Percentiles rank a stretch among this genome's conserved stretches.
Conservation (phyloP, 805 yeast genomes). For the Cyberlindnera misumaiensis region DNA sequence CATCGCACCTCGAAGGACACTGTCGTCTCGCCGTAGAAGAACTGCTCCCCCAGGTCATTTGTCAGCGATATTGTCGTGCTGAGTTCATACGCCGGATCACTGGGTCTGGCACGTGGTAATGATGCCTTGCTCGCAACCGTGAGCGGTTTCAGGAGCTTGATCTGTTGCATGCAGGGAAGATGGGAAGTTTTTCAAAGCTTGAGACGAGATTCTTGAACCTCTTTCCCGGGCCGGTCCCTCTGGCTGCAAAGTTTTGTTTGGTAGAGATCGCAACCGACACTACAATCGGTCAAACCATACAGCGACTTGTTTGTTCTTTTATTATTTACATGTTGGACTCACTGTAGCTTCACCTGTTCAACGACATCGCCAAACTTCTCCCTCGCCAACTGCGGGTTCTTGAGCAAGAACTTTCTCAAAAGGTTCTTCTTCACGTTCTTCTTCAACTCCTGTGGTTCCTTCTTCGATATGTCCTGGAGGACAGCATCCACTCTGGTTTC, state of each 20-base stretch:
- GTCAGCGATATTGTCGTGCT: constrained; percentile 23
- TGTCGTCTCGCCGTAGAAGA: constrained; percentile 27
- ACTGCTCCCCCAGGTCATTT: constrained; percentile 35
- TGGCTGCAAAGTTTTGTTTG: too few species aligned
- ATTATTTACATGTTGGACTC: not conserved
- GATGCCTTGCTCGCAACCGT: constrained; percentile 8
- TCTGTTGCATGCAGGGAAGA: constrained; percentile 24
- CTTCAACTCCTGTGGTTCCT: constrained; percentile 35
- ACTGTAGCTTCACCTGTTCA: constrained; percentile 9
- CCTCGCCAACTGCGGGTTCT: constrained; percentile 20
- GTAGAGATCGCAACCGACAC: not conserved
- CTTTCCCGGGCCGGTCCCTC: too few species aligned
- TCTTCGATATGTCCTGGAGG: constrained; percentile 28
- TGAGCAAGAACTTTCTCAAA: constrained; percentile 55
- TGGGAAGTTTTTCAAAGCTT: too few species aligned
- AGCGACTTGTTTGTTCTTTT: not conserved
- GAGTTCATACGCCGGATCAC: constrained; percentile 12
- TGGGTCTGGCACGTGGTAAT: constrained; percentile 3
- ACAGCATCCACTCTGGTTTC: constrained; percentile 32
- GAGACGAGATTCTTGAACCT: too few species aligned
- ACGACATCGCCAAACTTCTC: constrained; percentile 16
- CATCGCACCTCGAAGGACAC: constrained; percentile 8
- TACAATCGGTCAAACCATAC: not conserved
- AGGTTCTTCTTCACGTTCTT: constrained; percentile 62
- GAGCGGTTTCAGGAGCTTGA: constrained; percentile 30